Conservation (phyloP, 2,329 filamentous ascomycete genomes). For the Trichoderma atrobrunneum region DNA sequence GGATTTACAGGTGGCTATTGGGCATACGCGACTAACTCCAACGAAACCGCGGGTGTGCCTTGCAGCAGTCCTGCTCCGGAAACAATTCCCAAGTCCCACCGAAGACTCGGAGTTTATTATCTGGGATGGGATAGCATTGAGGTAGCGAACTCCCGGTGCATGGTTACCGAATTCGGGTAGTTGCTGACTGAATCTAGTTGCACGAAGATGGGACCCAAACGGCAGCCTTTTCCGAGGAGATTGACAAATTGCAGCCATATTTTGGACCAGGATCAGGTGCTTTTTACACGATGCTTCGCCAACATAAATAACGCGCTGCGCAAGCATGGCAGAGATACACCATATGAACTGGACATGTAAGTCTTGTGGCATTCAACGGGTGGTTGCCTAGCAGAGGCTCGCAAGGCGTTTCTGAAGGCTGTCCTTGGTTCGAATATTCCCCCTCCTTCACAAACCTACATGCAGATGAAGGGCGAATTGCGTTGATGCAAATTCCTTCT, state of each 20-base stretch:
- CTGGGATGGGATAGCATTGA: constrained; percentile 27
- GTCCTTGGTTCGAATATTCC: background rate
- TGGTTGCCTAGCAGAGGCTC: background rate
- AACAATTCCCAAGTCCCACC: background rate
- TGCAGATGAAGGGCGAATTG: background rate
- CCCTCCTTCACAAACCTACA: background rate
- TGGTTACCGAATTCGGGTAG: too few relatives aligned
- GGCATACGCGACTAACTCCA: constrained; percentile 23
- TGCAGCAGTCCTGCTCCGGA: background rate
- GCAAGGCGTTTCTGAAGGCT: background rate
- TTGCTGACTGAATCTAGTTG: constrained; percentile 13
- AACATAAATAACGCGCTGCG: background rate
- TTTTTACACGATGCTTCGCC: constrained; percentile 23
- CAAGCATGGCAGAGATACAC: background rate
- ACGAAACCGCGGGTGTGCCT: constrained; percentile 15
- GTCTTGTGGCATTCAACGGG: background rate
- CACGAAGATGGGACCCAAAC: constrained; percentile 22
- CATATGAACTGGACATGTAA: background rate
- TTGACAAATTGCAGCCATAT: constrained; percentile 21
- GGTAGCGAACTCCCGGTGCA: background rate
- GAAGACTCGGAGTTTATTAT: constrained; percentile 20
- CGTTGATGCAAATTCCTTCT: background rate
- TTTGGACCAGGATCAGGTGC: constrained; percentile 22
- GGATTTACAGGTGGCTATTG: constrained; percentile 25
- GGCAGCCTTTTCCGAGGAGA: constrained; percentile 22